Percentiles rank a stretch among this genome's conserved stretches.
Evolutionary conservation across 768 basidiomycete genomes (phyloP).

Genomic region (Termitomyces sp.): DNA sequence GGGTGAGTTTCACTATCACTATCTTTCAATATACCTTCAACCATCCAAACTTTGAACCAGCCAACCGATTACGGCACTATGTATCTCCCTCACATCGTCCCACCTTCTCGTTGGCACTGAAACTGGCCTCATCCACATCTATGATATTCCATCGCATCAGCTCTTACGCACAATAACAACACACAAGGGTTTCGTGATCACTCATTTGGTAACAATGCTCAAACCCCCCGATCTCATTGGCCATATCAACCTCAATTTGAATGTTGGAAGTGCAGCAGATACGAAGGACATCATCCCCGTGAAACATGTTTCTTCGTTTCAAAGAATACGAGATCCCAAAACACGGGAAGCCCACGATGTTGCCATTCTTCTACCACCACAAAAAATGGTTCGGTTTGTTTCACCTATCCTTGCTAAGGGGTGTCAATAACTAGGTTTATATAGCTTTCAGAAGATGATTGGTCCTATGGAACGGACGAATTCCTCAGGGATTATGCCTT

Average conservation of each 20-base stretch:
- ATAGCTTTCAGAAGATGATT: constrained; percentile 25
- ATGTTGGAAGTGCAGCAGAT: constrained; percentile 30
- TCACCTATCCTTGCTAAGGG: neutral
- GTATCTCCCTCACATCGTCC: constrained; percentile 73
- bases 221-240: constrained; percentile 86
- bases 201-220: constrained; percentile 70
- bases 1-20: constrained; percentile 40
- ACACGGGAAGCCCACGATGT: constrained; percentile 68
- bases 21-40: neutral
- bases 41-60: constrained; percentile 28
- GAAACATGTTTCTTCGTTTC: constrained; percentile 62
- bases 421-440: neutral
- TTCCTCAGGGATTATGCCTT: constrained; percentile 60
- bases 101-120: constrained; percentile 80
- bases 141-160: constrained; percentile 90
- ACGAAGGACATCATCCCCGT: constrained; percentile 59
- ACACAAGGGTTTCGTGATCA: constrained; percentile 63
- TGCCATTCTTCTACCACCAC: constrained; percentile 49
- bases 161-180: constrained; percentile 74
- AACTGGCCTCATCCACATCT: constrained; percentile 67
- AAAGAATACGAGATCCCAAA: constrained; percentile 64
- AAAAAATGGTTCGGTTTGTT: constrained; percentile 32
- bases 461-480: constrained; percentile 44
- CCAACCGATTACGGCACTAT: constrained; percentile 64
- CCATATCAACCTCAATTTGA: constrained; percentile 56